These are phyloP conservation scores for Funneliformis mosseae DNA, from an alignment of 192 early-diverging fungal genomes.

Conservation along the genomic window DNA sequence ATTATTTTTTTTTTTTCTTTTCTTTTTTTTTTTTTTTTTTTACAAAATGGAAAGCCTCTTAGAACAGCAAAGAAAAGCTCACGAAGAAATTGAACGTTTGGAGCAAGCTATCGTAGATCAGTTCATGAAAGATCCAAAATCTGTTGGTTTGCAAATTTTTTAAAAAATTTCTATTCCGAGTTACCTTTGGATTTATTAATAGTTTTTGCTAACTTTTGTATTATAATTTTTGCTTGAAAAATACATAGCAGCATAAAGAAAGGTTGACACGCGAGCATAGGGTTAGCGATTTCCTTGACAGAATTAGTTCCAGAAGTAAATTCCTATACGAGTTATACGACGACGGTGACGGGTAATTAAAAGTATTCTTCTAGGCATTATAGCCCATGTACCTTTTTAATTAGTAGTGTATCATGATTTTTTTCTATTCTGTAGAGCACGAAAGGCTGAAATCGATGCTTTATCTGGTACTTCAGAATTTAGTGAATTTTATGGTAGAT, in stretches of 20 bases:
- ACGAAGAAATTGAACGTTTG: slow-evolving; percentile 93
- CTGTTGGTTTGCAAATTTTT: slow-evolving; percentile 40
- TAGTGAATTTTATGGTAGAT: slow-evolving; percentile 82
- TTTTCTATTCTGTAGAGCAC: slow-evolving; percentile 43
- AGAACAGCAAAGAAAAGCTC: slow-evolving; percentile 55
- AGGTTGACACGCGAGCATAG: slow-evolving; percentile 80
- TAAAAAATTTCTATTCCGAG: neutral
- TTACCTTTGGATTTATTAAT: slow-evolving; percentile 26
- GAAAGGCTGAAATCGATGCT: slow-evolving; percentile 68
- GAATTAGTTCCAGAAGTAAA: slow-evolving; percentile 68
- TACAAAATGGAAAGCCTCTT: slow-evolving; percentile 33
- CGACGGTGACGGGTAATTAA: slow-evolving; percentile 48
- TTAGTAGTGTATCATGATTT: too few species aligned
- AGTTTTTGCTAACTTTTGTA: neutral
- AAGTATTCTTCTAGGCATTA: neutral
- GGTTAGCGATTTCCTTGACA: slow-evolving; percentile 68
- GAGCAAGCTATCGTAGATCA: slow-evolving; percentile 85
- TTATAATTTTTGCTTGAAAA: neutral
- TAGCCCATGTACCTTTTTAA: neutral
- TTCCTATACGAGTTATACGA: slow-evolving; percentile 65
- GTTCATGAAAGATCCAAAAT: slow-evolving; percentile 73
- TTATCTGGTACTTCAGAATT: slow-evolving; percentile 74
- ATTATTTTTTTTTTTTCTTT: too few species aligned
- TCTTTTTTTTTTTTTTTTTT: neutral
- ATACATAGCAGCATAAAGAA: slow-evolving; percentile 67